Conservation (phyloP, 495 filamentous ascomycete genomes). For the Terfezia boudieri region DNA sequence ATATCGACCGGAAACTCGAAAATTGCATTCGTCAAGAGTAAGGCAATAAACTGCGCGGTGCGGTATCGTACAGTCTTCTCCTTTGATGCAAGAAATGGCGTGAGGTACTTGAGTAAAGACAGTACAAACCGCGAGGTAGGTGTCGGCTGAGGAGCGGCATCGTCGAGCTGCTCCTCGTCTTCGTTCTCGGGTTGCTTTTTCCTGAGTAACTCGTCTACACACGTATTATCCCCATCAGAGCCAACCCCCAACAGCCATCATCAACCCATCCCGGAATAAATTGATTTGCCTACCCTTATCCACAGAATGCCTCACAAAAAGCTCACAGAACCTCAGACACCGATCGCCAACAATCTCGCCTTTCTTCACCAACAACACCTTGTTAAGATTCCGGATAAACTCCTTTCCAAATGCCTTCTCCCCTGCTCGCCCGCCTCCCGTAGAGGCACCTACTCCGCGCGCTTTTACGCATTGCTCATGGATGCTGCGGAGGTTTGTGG, state of each 20-base stretch:
- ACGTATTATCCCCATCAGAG: not conserved
- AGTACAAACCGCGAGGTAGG: slow-evolving; percentile 57
- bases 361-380: slow-evolving; percentile 74
- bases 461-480: slow-evolving; percentile 68
- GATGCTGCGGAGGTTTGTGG: slow-evolving; percentile 61
- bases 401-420: slow-evolving; percentile 77
- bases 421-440: slow-evolving; percentile 25
- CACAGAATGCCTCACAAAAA: slow-evolving; percentile 58
- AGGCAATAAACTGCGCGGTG: slow-evolving; percentile 66
- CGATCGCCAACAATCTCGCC: slow-evolving; percentile 75
- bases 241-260: slow-evolving; percentile 12
- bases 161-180: slow-evolving; percentile 23
- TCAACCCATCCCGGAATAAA: not conserved
- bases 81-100: slow-evolving; percentile 54
- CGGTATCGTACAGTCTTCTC: slow-evolving; percentile 86
- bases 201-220: not conserved
- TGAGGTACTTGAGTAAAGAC: slow-evolving; percentile 29
- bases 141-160: slow-evolving; percentile 48
- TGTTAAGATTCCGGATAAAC: slow-evolving; percentile 55
- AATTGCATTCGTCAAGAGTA: slow-evolving; percentile 67
- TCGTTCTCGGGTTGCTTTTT: slow-evolving; percentile 1
- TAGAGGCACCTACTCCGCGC: slow-evolving; percentile 15
- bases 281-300: slow-evolving; percentile 47
- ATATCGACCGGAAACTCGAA: slow-evolving; percentile 32
- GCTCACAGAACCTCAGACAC: slow-evolving; percentile 58